Conservation (phyloP, 257 asterid species). For the Striga asiatica region DNA sequence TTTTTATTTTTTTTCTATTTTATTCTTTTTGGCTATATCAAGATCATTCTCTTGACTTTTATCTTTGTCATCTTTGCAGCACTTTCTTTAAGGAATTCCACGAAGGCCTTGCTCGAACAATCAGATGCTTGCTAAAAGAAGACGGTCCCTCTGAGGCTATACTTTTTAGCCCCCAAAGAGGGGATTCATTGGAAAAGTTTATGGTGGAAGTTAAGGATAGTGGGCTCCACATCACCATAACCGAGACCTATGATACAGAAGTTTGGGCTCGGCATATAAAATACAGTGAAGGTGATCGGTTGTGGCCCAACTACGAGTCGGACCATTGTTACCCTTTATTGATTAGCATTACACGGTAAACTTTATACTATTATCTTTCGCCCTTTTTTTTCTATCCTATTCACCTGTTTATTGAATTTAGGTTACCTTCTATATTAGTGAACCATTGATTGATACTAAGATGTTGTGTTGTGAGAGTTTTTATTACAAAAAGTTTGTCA, state of each 20-base stretch:
- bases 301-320: constrained; percentile 84
- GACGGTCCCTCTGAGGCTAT: constrained; percentile 67
- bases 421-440: not conserved
- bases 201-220: constrained; percentile 37
- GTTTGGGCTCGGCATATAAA: constrained; percentile 55
- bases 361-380: not conserved
- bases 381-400: not conserved
- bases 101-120: constrained; percentile 57
- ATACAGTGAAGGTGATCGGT: constrained; percentile 34
- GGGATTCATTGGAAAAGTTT: constrained; percentile 76
- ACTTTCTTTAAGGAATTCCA: constrained; percentile 83
- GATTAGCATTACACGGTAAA: constrained; percentile 42
- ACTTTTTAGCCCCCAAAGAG: constrained; percentile 78
- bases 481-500: not conserved
- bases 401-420: no score
- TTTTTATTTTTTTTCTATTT: not conserved
- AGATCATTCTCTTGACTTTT: not conserved
- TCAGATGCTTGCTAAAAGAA: constrained; percentile 55
- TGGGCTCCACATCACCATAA: constrained; percentile 48
- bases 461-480: no score
- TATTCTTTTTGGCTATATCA: no score
- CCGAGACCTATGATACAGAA: constrained; percentile 48
- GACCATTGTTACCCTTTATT: constrained; percentile 88
- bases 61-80: constrained; percentile 40
- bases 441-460: not conserved